Base-by-base conservation (phyloP, 192 early-diverging fungal species). In the Glomus cerebriforme region DNA sequence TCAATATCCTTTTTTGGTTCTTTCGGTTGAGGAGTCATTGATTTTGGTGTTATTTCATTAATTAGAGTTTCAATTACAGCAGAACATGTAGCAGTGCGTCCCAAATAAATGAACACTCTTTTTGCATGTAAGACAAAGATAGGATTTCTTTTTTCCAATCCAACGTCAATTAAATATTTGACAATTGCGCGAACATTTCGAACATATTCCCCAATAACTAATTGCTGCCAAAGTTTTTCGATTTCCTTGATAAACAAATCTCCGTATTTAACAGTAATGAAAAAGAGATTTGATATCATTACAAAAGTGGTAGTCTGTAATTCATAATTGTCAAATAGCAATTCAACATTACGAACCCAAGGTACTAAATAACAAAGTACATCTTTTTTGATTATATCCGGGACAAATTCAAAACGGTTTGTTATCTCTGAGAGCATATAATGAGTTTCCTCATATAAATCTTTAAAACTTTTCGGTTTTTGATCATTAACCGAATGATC, bases 271-370 rank as follows among this genome's bases (percentile, higher is more conserved):
- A 95, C 86, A 9, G 94, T 97, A 31, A 97, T 85, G 77, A 92
- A 96, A 71, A 94, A 94, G 1, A 97, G 74, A 79, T 95, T 93
- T 12, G 89, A 91, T 22, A 96, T 81, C 10, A 96, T 82, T 58
- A 87, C 89, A 77, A 82, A 88, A 1, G 86, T 88, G 19, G 86
- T 87, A 49, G 77, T 76, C 34, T 78, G 83, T 13, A 90, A 79
- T 64, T 87, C 87, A 2, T 81, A 79, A 19, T 87, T 82, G 45
- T 82, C 83, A 8, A 83, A 82, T 3, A 86, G 75, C 34, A 94
- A 80, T 60, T 95, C 90, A 9, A 95, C 82, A 71, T 95, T 95
- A 15, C 92, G 85, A 13, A 95, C 81, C 95, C 95, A 96, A 2
- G 95, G 95, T 13, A 93, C 80, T 82, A 95, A 88, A 54, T 94